Percentiles rank a stretch among this genome's conserved stretches.
These are phyloP conservation scores for Trichoderma koningii DNA, from an alignment of 2,329 filamentous ascomycete species.

Conservation along the genomic window DNA sequence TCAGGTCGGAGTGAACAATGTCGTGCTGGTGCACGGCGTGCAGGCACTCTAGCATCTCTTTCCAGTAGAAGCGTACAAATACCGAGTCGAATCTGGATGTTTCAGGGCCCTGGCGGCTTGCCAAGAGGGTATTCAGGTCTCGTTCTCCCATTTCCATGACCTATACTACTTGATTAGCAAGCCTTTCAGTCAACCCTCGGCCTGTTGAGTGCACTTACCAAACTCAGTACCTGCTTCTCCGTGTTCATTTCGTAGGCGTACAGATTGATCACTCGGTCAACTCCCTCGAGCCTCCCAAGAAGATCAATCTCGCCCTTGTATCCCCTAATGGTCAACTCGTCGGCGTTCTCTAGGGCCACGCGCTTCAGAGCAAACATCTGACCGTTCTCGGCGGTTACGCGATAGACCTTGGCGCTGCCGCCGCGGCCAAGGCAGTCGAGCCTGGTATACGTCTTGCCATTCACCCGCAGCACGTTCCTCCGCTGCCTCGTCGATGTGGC, in stretches of 20 bases:
- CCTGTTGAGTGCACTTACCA: conserved; percentile 58
- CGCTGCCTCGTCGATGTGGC: conserved; percentile 73
- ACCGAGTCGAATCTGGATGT: conserved; percentile 79
- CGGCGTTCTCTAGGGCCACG: conserved; percentile 86
- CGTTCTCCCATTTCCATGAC: conserved; percentile 98
- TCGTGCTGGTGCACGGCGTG: conserved; percentile 84
- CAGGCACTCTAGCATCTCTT: conserved; percentile 97
- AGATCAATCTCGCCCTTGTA: conserved; percentile 97
- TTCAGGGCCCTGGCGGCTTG: conserved; percentile 69
- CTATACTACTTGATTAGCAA: conserved; percentile 44
- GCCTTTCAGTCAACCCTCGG: neutral
- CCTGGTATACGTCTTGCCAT: conserved; percentile 86
- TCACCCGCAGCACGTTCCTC: conserved; percentile 81
- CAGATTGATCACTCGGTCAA: conserved; percentile 86
- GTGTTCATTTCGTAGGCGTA: conserved; percentile 94
- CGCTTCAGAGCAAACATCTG: conserved; percentile 93
- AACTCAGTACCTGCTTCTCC: conserved; percentile 82
- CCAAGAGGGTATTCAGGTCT: conserved; percentile 85
- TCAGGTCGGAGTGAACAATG: conserved; percentile 95
- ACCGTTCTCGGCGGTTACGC: conserved; percentile 95
- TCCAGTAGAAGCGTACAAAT: conserved; percentile 98
- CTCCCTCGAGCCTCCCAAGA: conserved; percentile 75
- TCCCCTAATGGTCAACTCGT: conserved; percentile 78
- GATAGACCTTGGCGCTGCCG: conserved; percentile 91
- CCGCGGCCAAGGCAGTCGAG: conserved; percentile 90